These are phyloP conservation scores for Beauveria pseudobassiana DNA, from an alignment of 2,329 filamentous ascomycete species.

Conservation along the genomic window DNA sequence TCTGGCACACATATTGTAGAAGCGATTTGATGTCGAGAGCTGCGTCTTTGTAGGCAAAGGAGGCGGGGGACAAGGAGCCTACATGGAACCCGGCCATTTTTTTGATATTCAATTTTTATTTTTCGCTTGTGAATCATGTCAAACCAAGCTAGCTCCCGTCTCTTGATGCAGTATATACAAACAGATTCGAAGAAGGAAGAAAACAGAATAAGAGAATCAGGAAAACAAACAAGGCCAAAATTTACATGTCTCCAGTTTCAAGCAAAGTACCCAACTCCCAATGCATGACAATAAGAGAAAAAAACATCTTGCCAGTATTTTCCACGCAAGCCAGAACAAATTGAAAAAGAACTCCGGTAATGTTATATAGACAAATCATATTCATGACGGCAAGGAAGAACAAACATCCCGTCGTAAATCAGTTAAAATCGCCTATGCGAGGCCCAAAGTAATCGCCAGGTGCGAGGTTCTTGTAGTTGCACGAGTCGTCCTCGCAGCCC, in stretches of 20 bases:
- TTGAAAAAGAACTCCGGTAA: background rate
- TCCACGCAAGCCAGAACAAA: background rate
- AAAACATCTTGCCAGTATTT: background rate
- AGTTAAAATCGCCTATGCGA: constrained; percentile 30
- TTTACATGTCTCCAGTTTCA: background rate
- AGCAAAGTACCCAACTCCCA: background rate
- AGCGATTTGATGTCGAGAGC: too few species aligned
- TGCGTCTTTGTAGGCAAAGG: too few species aligned
- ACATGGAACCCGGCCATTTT: too few species aligned
- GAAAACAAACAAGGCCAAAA: background rate
- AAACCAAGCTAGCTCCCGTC: too few species aligned
- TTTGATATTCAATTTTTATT: too few species aligned
- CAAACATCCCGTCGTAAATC: constrained; percentile 9
- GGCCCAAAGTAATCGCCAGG: constrained; percentile 33
- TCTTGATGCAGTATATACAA: too few species aligned
- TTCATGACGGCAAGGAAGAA: constrained; percentile 10
- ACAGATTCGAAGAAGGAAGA: too few species aligned
- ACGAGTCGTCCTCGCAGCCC: constrained; percentile 36
- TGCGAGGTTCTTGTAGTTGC: constrained; percentile 27
- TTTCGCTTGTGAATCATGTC: too few species aligned
- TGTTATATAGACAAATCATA: constrained; percentile 1
- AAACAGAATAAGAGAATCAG: too few species aligned
- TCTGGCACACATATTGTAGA: too few species aligned
- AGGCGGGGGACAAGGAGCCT: accelerated
- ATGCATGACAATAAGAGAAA: background rate